phyloP scores from a whole-genome alignment of 1,284 basidiomycete genomes.

The Cryptococcus maquisensis region DNA sequence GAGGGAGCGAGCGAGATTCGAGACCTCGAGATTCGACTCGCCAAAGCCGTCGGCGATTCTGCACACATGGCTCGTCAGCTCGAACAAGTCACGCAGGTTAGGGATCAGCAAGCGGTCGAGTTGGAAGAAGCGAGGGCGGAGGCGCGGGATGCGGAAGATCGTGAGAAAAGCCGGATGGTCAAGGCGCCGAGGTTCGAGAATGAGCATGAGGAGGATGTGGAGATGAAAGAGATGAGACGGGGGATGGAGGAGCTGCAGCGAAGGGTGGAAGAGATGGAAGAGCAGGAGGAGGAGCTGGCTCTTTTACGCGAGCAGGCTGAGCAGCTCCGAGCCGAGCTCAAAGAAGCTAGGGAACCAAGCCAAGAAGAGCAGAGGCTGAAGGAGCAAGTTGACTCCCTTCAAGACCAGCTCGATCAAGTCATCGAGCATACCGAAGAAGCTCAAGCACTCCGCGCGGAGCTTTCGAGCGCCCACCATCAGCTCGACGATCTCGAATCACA shows the following conservation, averaged over 20 bases:
- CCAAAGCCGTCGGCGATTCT: conserved; percentile 26
- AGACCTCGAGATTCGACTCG: conserved; percentile 35
- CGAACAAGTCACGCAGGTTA: neutral
- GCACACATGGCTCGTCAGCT: conserved; percentile 12
- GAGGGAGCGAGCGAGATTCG: conserved; percentile 20
- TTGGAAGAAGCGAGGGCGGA: neutral
- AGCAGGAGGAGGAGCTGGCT: conserved; percentile 4
- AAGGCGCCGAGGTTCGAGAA: neutral
- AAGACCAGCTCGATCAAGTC: neutral
- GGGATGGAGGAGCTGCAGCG: neutral
- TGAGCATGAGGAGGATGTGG: neutral
- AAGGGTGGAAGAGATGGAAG: neutral
- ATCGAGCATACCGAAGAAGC: conserved; percentile 1
- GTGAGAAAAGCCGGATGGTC: conserved; percentile 8
- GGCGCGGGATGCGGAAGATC: conserved; percentile 4
- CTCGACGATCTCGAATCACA: conserved; percentile 4
- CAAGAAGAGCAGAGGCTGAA: conserved; percentile 1
- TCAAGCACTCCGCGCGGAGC: conserved; percentile 9
- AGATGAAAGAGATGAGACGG: no score
- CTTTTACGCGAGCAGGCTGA: conserved; percentile 7
- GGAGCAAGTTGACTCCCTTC: neutral
- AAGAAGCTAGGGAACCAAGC: neutral
- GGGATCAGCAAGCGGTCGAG: conserved; percentile 7
- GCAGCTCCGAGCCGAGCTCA: conserved; percentile 7
- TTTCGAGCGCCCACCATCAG: conserved; percentile 9